Base-by-base conservation (phyloP, 352 stramenopile genomes). In the Phytophthora vignae region DNA sequence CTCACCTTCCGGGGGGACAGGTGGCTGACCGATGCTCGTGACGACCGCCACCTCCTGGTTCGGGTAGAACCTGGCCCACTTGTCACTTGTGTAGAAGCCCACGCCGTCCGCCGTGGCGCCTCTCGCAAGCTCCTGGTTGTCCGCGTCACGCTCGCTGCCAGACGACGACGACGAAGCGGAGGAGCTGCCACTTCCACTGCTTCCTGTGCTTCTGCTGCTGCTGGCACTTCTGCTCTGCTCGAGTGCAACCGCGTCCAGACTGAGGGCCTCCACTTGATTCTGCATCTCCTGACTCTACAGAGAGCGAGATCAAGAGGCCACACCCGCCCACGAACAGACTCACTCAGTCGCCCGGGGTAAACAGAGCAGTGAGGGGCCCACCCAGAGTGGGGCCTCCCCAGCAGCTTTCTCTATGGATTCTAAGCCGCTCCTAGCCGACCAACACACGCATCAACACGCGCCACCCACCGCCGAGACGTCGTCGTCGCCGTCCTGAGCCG, bases 1-100 rank as follows among this genome's bases (percentile, higher is more conserved):
- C 57, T 57, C 44, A 93, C 85, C 83, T 71, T 82, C 72, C 2
- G 84, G 81, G 6, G 84, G 86, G n/a, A 87, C 58, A 27, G 80
- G 80, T 27, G 84, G 79, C 33, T 88, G 79, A 44, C 77, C 74
- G 12, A 87, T 73, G 29, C 69, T 84, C 38, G 79, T 90, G 65
- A 93, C 83, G 36, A 93, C 78, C 17, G 72, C 82, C 29, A 93
- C 73, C 38, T 85, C 60, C 49, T 82, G 72, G 38, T 78, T 82
- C 19, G 83, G 81, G 50, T 93, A 93, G 58, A 85, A 83, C 27
- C 76, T 66, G 19, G 72, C 64, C 84, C 84, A 92, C 58, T 85
- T 81, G 54, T 88, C 73, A 19, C 75, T 87, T 10, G 71, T 78
- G 48, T 76, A 78, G 67, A 76, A 80, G 2, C 58, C 50, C n/a